Conservation (phyloP, 2,329 filamentous ascomycete species). For the Aspergillus carbonarius region DNA sequence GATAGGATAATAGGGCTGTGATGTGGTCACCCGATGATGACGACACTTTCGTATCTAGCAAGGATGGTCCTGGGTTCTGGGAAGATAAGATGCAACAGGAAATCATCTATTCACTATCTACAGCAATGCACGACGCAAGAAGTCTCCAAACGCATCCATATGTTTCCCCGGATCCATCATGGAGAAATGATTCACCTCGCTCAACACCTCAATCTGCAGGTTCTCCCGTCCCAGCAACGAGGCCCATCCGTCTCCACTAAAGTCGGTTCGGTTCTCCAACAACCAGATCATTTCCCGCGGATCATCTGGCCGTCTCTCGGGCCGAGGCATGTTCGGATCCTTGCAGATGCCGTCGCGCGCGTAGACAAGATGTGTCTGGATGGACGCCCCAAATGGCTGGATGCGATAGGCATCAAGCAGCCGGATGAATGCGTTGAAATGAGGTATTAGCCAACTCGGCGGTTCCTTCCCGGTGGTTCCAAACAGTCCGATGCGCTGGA, state of each 20-base stretch:
- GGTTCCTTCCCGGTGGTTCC: conserved; percentile 44
- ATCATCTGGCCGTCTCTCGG: conserved; percentile 41
- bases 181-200: conserved; percentile 36
- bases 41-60: neutral
- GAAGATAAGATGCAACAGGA: no score
- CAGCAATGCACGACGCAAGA: neutral
- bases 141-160: neutral
- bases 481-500: conserved; percentile 47
- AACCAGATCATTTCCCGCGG: conserved; percentile 51
- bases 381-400: conserved; percentile 23
- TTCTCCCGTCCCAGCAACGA: conserved; percentile 40
- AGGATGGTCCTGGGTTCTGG: no score
- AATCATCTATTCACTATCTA: neutral
- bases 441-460: conserved; percentile 50
- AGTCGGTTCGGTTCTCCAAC: conserved; percentile 47
- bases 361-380: conserved; percentile 44
- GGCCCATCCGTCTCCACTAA: conserved; percentile 50
- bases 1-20: no score
- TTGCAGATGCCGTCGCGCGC: conserved; percentile 49
- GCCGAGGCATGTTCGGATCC: conserved; percentile 31
- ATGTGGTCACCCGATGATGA: neutral
- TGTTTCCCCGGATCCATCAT: conserved; percentile 20
- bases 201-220: conserved; percentile 29
- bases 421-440: conserved; percentile 51
- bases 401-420: conserved; percentile 46